Evolutionary conservation across 2,329 filamentous ascomycete species (phyloP), one percentile per base, ranked within the genome.

Genomic region (Sporothrix luriei): DNA sequence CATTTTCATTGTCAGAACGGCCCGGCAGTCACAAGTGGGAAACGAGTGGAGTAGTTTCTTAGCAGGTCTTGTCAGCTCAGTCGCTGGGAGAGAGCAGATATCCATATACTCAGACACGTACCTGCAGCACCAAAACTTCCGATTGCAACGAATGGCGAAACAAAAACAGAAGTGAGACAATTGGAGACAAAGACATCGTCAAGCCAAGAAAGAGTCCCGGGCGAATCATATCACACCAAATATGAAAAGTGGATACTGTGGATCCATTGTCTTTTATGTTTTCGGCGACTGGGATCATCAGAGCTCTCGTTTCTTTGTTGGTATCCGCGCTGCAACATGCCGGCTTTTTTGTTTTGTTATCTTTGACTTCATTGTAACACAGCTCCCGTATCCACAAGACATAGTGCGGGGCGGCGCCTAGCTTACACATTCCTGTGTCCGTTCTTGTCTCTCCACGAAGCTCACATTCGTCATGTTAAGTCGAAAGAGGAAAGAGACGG

Each of bases 161-260:
- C 43, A 51, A 65, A 54, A 43, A 51, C 10, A 13, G 21, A 4
- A 54, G 64, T 66, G 49, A 66, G 64, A 66, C 64, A 40, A 40
- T 54, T 26, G 16, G 24, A 66, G 62, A 66, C 62, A 51, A 66
- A 64, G 61, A 38, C 21, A 57, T 29, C 38, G 51, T 57, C n/a
- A 40, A 67, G 65, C 65, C 65, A 57, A 57, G 51, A 67, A 38
- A 57, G 29, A 13, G 19, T 16, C 51, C 6, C 51, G 16, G 38
- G 65, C 65, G n/a, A 67, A 67, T 67, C 65, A 67, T 7, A 55
- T 67, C 21, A 55, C 24, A 54, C 65, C 14, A 46, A 55, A 46
- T 6, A 9, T 46, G 24, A 13, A 52, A 65, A 51, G 19, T 51
- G 46, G 46, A 6, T 11, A 38, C 4, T 16, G n/a, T 43, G 48